Percentiles rank a stretch among this genome's conserved stretches.
phyloP scores from a whole-genome alignment of 805 yeast genomes.

The Candida hungchunana region DNA sequence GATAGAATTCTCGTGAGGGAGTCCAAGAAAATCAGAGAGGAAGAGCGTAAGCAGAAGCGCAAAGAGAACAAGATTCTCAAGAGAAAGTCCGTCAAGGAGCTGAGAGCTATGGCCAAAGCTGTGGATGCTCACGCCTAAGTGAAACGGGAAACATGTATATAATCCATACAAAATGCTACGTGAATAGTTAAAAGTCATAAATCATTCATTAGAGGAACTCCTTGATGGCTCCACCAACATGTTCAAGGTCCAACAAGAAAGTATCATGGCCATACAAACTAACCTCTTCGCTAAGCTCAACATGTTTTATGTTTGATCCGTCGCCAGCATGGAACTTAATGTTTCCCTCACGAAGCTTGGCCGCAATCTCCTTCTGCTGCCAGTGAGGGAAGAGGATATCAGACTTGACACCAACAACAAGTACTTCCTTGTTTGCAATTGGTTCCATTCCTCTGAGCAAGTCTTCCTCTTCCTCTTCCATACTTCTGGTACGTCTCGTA shows the following conservation, averaged over 20 bases:
- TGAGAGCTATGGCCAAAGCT: constrained; percentile 24
- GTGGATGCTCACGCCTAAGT: constrained; percentile 12
- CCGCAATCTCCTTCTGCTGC: constrained; percentile 85
- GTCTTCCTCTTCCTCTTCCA: constrained; percentile 57
- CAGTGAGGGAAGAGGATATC: constrained; percentile 90
- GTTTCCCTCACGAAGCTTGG: constrained; percentile 42
- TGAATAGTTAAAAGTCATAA: constrained; percentile 1
- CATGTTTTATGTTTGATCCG: constrained; percentile 46
- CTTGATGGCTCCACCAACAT: constrained; percentile 75
- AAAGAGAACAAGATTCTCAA: constrained; percentile 39
- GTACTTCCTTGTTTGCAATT: constrained; percentile 58
- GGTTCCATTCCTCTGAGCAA: constrained; percentile 60
- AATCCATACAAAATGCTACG: too few relatives aligned
- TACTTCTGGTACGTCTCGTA: constrained; percentile 44
- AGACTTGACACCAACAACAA: constrained; percentile 89
- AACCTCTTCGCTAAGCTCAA: constrained; percentile 71
- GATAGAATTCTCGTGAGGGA: constrained; percentile 61
- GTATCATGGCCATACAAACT: constrained; percentile 92
- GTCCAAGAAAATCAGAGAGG: constrained; percentile 44
- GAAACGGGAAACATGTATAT: background rate
- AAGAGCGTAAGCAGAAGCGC: constrained; percentile 43
- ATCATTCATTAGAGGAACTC: constrained; percentile 40
- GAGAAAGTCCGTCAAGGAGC: constrained; percentile 24
- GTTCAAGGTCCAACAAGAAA: constrained; percentile 70
- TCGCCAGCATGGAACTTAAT: constrained; percentile 30